phyloP scores from a whole-genome alignment of 2,329 filamentous ascomycete genomes.

The Ceratocystis smalleyi region DNA sequence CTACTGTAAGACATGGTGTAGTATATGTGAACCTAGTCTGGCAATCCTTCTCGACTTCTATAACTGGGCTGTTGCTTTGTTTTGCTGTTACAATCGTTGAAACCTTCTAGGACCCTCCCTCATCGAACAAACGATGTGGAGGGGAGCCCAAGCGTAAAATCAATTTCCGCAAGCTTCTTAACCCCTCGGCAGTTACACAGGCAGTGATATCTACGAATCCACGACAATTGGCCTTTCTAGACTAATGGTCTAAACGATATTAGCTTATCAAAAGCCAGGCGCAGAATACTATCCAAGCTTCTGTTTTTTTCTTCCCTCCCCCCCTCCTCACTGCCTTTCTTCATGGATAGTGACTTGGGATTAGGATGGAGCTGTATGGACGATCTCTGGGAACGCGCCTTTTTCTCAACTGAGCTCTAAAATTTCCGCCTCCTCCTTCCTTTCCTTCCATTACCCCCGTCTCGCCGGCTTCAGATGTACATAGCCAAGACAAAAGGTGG shows the following conservation, averaged over 20 bases:
- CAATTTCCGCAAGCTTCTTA: not conserved
- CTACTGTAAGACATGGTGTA: not conserved
- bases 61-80: not conserved
- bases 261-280: not conserved
- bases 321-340: not conserved
- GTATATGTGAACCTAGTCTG: not conserved
- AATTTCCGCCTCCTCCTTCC: not conserved
- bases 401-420: not conserved
- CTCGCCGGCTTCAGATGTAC: not conserved
- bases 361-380: not conserved
- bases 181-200: not conserved
- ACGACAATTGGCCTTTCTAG: not conserved
- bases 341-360: no score
- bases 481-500: not conserved
- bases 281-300: not conserved
- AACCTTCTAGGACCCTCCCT: not conserved
- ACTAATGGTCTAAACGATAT: not conserved
- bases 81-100: not conserved
- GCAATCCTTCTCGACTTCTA: not conserved
- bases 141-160: not conserved
- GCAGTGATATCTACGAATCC: not conserved
- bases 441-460: not conserved
- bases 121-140: not conserved
- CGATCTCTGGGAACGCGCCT: not conserved
- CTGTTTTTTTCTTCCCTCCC: not conserved